Evolutionary conservation across 306 rosid genomes (phyloP).

Genomic region (Albizia julibrissin): DNA sequence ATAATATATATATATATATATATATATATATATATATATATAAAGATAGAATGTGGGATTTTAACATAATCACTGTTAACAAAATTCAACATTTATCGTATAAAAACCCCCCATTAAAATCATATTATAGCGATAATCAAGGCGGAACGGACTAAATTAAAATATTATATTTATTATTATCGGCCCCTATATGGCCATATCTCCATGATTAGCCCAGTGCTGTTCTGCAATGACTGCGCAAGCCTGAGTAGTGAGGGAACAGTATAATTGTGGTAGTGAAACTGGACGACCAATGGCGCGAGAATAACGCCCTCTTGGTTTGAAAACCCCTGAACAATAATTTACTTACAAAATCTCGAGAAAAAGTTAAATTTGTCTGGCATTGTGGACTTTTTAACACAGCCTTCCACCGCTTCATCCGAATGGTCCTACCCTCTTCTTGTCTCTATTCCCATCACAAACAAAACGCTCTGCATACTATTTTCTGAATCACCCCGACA

Average conservation of each 20-base stretch:
- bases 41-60: too few relatives aligned
- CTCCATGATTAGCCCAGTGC: neutral
- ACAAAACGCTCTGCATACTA: constrained; percentile 36
- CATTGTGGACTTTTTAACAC: constrained; percentile 24
- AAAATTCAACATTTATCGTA: too few relatives aligned
- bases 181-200: neutral
- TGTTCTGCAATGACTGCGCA: neutral
- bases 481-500: constrained; percentile 27
- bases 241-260: constrained; percentile 7
- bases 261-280: constrained; percentile 5
- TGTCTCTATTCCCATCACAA: constrained; percentile 15
- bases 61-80: too few relatives aligned
- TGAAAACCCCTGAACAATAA: constrained; percentile 26
- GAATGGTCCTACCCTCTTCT: constrained; percentile 38
- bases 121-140: neutral
- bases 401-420: neutral
- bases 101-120: too few relatives aligned
- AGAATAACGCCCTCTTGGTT: constrained; percentile 54
- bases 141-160: neutral
- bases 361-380: constrained; percentile 14
- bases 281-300: constrained; percentile 45
- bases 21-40: too few relatives aligned
- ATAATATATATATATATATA: too few relatives aligned
- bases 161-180: neutral
- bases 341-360: constrained; percentile 20